phyloP scores from a whole-genome alignment of 176 grass and related monocot genomes.

The Carex scoparia region DNA sequence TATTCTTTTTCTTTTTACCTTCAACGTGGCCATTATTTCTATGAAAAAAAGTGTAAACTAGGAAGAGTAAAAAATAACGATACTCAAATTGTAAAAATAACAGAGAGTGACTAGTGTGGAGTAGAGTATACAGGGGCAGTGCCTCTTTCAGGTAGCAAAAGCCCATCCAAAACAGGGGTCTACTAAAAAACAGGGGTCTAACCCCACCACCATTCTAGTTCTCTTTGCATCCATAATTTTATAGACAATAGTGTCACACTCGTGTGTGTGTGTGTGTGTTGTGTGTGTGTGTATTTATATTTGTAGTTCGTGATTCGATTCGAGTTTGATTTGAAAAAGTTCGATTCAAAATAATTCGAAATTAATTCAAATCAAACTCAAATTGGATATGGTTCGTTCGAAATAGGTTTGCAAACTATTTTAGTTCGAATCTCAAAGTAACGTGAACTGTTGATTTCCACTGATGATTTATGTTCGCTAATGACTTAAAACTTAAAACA shows the following conservation, averaged over 20 bases:
- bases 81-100: background rate
- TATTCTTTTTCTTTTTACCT: background rate
- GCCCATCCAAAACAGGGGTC: background rate
- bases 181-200: slow-evolving; percentile 10
- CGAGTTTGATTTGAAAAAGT: too few relatives aligned
- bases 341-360: too few relatives aligned
- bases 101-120: slow-evolving; percentile 37
- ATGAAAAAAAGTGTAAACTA: background rate
- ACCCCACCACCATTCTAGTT: background rate
- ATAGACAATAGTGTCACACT: background rate
- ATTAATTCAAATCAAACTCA: too few relatives aligned
- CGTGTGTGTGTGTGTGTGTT: too few relatives aligned
- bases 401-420: too few relatives aligned
- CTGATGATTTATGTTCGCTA: too few relatives aligned
- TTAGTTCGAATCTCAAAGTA: too few relatives aligned
- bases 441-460: too few relatives aligned
- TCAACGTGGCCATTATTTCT: background rate
- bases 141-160: slow-evolving; percentile 24
- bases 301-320: too few relatives aligned
- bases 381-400: too few relatives aligned
- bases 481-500: too few relatives aligned
- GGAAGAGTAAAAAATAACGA: background rate
- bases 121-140: slow-evolving; percentile 62
- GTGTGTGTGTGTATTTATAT: too few relatives aligned
- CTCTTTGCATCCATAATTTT: background rate